A percentile compares a stretch with the other conserved stretches of the same genome.
These are phyloP conservation scores for Pecoramyces ruminantium DNA, from an alignment of 192 early-diverging fungal species.

Conservation along the genomic window DNA sequence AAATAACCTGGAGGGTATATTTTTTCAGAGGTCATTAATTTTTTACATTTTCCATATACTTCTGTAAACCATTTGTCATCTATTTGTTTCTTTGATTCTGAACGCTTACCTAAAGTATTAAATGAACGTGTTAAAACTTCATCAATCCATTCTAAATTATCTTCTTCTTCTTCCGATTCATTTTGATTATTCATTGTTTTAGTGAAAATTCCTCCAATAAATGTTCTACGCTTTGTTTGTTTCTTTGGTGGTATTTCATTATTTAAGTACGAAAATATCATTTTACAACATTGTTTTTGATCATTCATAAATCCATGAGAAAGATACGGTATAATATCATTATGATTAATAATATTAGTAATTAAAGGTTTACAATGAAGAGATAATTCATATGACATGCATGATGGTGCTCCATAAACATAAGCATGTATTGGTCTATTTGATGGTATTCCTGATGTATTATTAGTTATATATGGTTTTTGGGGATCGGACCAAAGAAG, in stretches of 20 bases:
- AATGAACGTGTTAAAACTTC: neutral
- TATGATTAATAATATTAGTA: neutral
- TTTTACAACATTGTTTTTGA: neutral
- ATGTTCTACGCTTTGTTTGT: neutral
- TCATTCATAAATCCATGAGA: neutral
- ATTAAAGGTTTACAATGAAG: neutral
- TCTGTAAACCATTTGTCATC: neutral
- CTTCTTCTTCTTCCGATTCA: neutral
- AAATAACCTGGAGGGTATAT: neutral
- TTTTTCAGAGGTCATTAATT: neutral
- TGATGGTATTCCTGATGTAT: neutral
- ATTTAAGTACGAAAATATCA: neutral
- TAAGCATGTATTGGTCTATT: neutral
- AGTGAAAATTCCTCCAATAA: neutral
- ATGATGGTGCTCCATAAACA: neutral
- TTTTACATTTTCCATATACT: neutral
- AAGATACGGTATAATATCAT: neutral
- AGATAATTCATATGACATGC: neutral
- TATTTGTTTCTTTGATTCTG: neutral
- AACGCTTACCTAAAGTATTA: neutral
- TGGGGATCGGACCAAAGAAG: conserved; percentile 55
- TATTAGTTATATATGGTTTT: neutral
- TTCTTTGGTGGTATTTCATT: neutral
- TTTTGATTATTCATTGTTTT: neutral
- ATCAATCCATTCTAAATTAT: neutral